Percentiles rank a stretch among this genome's conserved stretches.
Evolutionary conservation across 495 filamentous ascomycete species (phyloP).

Genomic region (Neohortaea acidophila): DNA sequence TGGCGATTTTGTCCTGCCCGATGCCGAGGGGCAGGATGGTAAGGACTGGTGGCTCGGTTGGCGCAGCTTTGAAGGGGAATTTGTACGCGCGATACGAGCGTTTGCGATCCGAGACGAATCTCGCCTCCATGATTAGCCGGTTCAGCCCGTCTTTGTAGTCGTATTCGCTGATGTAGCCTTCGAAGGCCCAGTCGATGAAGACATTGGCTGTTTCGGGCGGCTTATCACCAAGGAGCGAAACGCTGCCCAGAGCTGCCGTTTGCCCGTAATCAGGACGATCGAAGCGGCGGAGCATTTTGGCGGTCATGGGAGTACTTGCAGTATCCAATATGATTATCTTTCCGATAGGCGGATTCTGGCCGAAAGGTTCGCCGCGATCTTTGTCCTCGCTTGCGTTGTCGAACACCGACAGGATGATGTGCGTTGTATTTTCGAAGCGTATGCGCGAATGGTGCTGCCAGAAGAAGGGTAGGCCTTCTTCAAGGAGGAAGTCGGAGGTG

Average conservation of each 20-base stretch:
- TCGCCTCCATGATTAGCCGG: constrained; percentile 1
- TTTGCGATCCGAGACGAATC: neutral
- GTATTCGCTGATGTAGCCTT: constrained; percentile 6
- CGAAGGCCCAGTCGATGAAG: constrained; percentile 8
- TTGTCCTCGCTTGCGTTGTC: constrained; percentile 35
- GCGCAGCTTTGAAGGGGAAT: neutral
- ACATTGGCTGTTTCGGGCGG: neutral
- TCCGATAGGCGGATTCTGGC: neutral
- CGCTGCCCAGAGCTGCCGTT: neutral
- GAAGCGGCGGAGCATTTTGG: constrained; percentile 1
- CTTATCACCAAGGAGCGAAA: neutral
- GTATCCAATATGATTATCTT: constrained; percentile 7
- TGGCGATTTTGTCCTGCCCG: neutral
- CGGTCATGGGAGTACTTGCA: neutral
- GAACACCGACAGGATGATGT: constrained; percentile 37
- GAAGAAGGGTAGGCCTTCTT: constrained; percentile 27
- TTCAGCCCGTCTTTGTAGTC: neutral
- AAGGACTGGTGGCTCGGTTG: neutral
- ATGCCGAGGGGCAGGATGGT: neutral
- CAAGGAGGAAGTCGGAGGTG: neutral
- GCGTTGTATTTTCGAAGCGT: constrained; percentile 33
- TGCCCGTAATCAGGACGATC: neutral
- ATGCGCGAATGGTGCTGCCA: constrained; percentile 48
- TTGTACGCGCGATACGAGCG: constrained; percentile 5
- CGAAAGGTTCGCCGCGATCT: neutral